Base-by-base conservation (phyloP, 352 stramenopile genomes). In the Phytophthora agathidicida region DNA sequence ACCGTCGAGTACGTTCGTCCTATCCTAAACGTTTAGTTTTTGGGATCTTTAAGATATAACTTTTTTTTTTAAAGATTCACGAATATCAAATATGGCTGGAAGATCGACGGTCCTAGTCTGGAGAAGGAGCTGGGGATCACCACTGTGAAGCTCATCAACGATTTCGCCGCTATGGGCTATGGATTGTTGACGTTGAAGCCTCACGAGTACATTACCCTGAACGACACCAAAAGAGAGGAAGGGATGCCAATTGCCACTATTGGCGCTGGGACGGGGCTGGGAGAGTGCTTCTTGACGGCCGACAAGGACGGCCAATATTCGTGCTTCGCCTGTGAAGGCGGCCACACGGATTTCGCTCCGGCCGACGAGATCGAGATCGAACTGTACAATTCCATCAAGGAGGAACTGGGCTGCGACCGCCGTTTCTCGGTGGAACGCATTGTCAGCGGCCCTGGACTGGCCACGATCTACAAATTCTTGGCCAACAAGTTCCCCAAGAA, bases 141-240 rank as follows among this genome's bases (percentile, higher is more conserved):
- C 30, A 80, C 72, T 5, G 94, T 98, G 46, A 88, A 88, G 37
- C 86, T 99, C 27, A 96, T 99, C 44, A 98, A 98, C 68, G 97
- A 99, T 74, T 99, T 99, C 77, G 94, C 97, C 0, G 97, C 94
- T 23, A 97, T 98, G 71, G 97, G 97, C 37, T 99, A 99, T 75
- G 97, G 97, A 13, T 83, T 98, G 27, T 75, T 99, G 3, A 98
- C 96, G 49, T 74, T 99, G 20, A 89, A 98, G 70, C 72, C 86
- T 31, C 80, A 97, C 43, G 89, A 96, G 58, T 97, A 98, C 72
- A 92, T 96, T 51, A 65, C 95, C 28, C 80, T 93, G n/a, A 93
- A 97, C 61, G 83, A 94, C 38, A 84, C 71, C 20, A 56, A 78
- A 17, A 75, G 71, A 28, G 72, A 86, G 46, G 75, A 93, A 45